Conservation (phyloP, 352 stramenopile genomes). For the Globisporangium parvum region DNA sequence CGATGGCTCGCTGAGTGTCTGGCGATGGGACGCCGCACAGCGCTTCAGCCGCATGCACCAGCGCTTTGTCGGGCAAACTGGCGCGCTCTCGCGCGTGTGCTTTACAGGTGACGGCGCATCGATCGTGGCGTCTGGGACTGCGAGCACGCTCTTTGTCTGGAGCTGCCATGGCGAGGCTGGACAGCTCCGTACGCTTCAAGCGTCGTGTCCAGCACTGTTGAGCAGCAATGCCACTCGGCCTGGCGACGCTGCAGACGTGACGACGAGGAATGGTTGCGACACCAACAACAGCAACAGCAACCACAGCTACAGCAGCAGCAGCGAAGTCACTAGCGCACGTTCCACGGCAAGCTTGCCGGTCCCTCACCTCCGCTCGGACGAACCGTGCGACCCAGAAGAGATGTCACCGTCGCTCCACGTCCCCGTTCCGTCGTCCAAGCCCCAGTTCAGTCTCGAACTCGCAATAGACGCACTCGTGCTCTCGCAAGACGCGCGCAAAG, state of each 20-base stretch:
- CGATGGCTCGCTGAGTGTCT: constrained; percentile 56
- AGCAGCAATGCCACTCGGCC: too few species aligned
- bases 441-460: constrained; percentile 27
- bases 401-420: constrained; percentile 14
- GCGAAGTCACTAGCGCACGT: neutral
- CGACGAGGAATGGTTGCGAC: neutral
- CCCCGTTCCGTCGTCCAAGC: constrained; percentile 20
- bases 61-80: constrained; percentile 39
- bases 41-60: constrained; percentile 52
- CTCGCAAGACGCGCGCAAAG: neutral
- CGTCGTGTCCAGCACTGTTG: too few species aligned
- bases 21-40: constrained; percentile 48
- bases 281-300: neutral
- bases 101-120: constrained; percentile 39
- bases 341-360: neutral
- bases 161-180: constrained; percentile 34
- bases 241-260: too few species aligned
- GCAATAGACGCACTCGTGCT: constrained; percentile 30
- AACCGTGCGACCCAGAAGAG: constrained; percentile 7
- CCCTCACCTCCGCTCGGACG: neutral
- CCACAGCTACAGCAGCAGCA: neutral
- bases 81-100: constrained; percentile 24
- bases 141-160: constrained; percentile 54
- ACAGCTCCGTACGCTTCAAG: neutral
- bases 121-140: constrained; percentile 35